Percentiles rank a stretch among this genome's conserved stretches.
These are phyloP conservation scores for Tolypocladium cylindrosporum DNA, from an alignment of 2,329 filamentous ascomycete genomes.

Conservation along the genomic window DNA sequence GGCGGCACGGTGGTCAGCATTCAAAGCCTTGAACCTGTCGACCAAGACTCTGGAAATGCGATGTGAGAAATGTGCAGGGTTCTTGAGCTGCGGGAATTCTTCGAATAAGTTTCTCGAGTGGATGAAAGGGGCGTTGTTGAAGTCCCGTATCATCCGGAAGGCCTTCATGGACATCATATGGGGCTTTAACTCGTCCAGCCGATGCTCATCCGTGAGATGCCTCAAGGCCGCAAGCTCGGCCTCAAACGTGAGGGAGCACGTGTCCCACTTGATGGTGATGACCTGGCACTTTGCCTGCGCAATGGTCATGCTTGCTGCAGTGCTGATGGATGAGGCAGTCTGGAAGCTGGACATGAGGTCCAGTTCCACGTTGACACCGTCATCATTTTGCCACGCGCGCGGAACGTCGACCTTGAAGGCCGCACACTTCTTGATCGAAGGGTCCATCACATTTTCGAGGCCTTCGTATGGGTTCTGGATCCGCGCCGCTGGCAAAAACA, in stretches of 20 bases:
- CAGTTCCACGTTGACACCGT: slow-evolving; percentile 15
- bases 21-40: slow-evolving; percentile 20
- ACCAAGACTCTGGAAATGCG: slow-evolving; percentile 15
- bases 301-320: slow-evolving; percentile 8
- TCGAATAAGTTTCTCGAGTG: slow-evolving; percentile 13
- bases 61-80: slow-evolving; percentile 12
- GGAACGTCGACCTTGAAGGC: slow-evolving; percentile 24
- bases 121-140: slow-evolving; percentile 11
- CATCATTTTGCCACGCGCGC: slow-evolving; percentile 15
- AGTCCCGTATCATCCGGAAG: slow-evolving; percentile 22
- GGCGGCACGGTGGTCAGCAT: slow-evolving; percentile 26
- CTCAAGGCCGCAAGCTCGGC: slow-evolving; percentile 21
- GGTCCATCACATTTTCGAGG: neutral
- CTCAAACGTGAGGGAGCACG: slow-evolving; percentile 17
- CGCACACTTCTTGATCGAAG: slow-evolving; percentile 12
- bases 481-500: slow-evolving; percentile 13
- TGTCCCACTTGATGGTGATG: slow-evolving; percentile 18
- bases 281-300: slow-evolving; percentile 8
- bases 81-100: slow-evolving; percentile 21
- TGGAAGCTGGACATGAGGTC: slow-evolving; percentile 57
- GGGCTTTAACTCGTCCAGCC: slow-evolving; percentile 8
- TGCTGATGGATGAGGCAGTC: slow-evolving; percentile 35
- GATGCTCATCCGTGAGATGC: slow-evolving; percentile 12
- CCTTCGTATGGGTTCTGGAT: slow-evolving; percentile 22
- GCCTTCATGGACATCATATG: slow-evolving; percentile 12